These are phyloP conservation scores for Aspergillus flavus DNA, from an alignment of 2,329 filamentous ascomycete species.

Conservation along the genomic window DNA sequence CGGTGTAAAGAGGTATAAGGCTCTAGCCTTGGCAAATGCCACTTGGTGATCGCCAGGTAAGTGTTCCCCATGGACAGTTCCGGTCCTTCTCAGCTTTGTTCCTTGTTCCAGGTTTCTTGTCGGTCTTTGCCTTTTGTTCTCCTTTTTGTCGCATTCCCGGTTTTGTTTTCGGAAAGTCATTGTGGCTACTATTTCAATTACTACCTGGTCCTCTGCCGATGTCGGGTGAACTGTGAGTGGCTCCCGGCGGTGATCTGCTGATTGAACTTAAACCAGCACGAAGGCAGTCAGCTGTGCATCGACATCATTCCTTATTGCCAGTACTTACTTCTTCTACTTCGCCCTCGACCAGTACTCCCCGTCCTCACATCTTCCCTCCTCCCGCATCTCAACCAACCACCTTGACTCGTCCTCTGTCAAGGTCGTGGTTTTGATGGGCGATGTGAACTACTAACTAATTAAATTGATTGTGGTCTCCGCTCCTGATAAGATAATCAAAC, in stretches of 20 bases:
- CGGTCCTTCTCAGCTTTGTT: background rate
- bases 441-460: background rate
- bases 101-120: background rate
- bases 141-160: background rate
- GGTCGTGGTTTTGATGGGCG: background rate
- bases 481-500: constrained; percentile 2
- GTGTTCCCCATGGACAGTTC: background rate
- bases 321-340: constrained; percentile 5
- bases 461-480: background rate
- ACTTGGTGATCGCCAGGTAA: background rate
- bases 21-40: background rate
- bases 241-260: background rate
- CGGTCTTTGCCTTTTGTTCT: constrained; percentile 2
- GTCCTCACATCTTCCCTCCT: background rate
- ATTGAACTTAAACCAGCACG: constrained; percentile 2
- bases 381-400: constrained; percentile 6
- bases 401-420: background rate
- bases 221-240: constrained; percentile 2
- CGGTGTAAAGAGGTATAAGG: background rate
- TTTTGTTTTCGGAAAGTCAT: background rate
- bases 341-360: constrained; percentile 5
- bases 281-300: background rate
- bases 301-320: background rate
- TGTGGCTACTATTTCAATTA: background rate
- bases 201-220: background rate